Conservation (phyloP, 1,284 basidiomycete species). For the Somion occarium region DNA sequence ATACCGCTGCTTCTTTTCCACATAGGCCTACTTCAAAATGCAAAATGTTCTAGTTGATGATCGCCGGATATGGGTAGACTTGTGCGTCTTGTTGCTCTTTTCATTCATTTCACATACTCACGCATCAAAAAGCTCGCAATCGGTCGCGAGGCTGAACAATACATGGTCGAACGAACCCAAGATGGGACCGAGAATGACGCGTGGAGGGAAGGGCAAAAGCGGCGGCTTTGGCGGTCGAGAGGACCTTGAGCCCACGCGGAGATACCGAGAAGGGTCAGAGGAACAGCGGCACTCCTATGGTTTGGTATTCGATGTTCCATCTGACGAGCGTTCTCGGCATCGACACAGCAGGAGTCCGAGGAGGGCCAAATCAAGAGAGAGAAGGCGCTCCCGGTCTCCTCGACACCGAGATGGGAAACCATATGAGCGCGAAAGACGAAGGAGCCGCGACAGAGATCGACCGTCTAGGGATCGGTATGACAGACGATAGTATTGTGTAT, state of each 20-base stretch:
- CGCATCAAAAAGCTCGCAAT: slow-evolving; percentile 66
- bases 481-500: background rate
- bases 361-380: slow-evolving; percentile 1
- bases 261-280: slow-evolving; percentile 49
- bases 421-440: slow-evolving; percentile 21
- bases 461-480: slow-evolving; percentile 17
- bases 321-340: slow-evolving; percentile 19
- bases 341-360: slow-evolving; percentile 18
- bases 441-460: slow-evolving; percentile 10
- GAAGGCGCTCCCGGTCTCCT: slow-evolving; percentile 18
- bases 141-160: slow-evolving; percentile 73
- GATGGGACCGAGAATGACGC: slow-evolving; percentile 39
- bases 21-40: slow-evolving; percentile 98
- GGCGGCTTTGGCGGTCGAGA: slow-evolving; percentile 64
- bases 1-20: background rate
- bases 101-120: slow-evolving; percentile 10
- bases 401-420: slow-evolving; percentile 19
- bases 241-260: slow-evolving; percentile 64
- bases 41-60: slow-evolving; percentile 99
- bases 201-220: slow-evolving; percentile 20
- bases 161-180: slow-evolving; percentile 72
- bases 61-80: slow-evolving; percentile 97
- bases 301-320: slow-evolving; percentile 71
- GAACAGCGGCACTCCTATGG: slow-evolving; percentile 40
- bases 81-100: slow-evolving; percentile 43